Conservation (phyloP, 2,329 filamentous ascomycete species). For the Simplicillium sp. region DNA sequence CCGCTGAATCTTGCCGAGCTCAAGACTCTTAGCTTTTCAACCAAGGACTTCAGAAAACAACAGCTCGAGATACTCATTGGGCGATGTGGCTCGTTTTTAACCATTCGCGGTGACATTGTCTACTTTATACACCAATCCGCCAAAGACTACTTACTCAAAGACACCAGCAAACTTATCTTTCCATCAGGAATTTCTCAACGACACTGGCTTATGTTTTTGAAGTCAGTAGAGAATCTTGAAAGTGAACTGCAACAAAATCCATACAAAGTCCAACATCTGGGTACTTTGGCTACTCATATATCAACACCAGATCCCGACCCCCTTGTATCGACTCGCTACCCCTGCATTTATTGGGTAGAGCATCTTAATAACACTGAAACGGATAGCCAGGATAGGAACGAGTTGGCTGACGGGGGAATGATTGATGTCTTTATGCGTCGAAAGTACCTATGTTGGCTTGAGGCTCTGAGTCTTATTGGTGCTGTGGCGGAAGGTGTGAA, state of each 20-base stretch:
- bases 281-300: constrained; percentile 12
- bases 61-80: constrained; percentile 10
- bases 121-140: constrained; percentile 33
- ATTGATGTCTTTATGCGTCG: not conserved
- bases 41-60: not conserved
- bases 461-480: constrained; percentile 6
- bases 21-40: not conserved
- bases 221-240: constrained; percentile 23
- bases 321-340: constrained; percentile 12
- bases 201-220: constrained; percentile 21
- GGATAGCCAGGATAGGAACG: no score
- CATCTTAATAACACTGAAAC: constrained; percentile 15
- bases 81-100: constrained; percentile 26
- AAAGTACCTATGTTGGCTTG: not conserved
- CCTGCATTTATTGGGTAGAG: constrained; percentile 22
- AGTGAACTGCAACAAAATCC: constrained; percentile 25
- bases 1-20: not conserved
- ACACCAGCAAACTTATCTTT: constrained; percentile 16
- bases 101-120: constrained; percentile 16
- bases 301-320: constrained; percentile 8
- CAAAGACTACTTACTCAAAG: constrained; percentile 25
- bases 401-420: constrained; percentile 11
- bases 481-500: constrained; percentile 6
- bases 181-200: constrained; percentile 12
- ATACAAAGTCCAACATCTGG: constrained; percentile 17